Conservation (phyloP, 306 rosid genomes). For the Begonia loranthoides region DNA sequence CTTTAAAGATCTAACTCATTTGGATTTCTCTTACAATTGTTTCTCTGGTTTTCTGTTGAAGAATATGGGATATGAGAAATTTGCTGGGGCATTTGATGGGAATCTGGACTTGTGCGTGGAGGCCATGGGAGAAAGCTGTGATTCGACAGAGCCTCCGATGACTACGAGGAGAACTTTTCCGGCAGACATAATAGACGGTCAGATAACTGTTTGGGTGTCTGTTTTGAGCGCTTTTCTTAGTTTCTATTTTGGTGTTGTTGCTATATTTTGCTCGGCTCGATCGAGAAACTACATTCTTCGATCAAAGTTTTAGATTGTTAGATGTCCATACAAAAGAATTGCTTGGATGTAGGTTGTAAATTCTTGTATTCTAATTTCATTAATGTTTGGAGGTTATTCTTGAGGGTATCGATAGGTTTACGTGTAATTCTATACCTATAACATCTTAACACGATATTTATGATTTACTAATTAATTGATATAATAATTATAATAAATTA, state of each 20-base stretch:
- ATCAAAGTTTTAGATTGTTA: slow-evolving; percentile 33
- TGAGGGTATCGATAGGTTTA: too few relatives aligned
- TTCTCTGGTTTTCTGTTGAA: slow-evolving; percentile 69
- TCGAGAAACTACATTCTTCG: slow-evolving; percentile 65
- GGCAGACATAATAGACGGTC: slow-evolving; percentile 50
- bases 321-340: too few relatives aligned
- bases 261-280: slow-evolving; percentile 68
- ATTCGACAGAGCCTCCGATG: slow-evolving; percentile 35
- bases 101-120: slow-evolving; percentile 87
- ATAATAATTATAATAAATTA: too few relatives aligned
- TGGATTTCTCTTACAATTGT: slow-evolving; percentile 77
- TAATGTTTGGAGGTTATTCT: too few relatives aligned
- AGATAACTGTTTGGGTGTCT: slow-evolving; percentile 65
- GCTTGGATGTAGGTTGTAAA: too few relatives aligned
- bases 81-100: slow-evolving; percentile 95
- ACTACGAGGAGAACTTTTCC: slow-evolving; percentile 34
- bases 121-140: slow-evolving; percentile 47
- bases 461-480: too few relatives aligned
- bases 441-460: too few relatives aligned
- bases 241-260: slow-evolving; percentile 61
- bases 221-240: slow-evolving; percentile 76
- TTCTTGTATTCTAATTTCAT: too few relatives aligned
- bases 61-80: slow-evolving; percentile 63
- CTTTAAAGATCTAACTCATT: slow-evolving; percentile 38
- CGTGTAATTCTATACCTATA: too few relatives aligned